phyloP scores from a whole-genome alignment of 2,329 filamentous ascomycete species.

The Uncinocarpus reesii region DNA sequence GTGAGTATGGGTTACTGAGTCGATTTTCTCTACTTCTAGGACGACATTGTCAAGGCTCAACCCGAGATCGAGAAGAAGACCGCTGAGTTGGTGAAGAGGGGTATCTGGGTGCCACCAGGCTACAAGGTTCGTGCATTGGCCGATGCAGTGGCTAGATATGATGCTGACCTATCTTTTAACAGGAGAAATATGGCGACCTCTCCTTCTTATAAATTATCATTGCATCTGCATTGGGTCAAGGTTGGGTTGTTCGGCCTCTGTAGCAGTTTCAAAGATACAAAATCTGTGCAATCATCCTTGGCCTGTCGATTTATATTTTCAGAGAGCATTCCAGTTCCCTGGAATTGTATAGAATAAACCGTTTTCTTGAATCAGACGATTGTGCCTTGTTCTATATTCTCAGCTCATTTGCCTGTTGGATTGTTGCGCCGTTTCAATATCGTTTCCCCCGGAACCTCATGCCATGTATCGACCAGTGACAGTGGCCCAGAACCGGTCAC shows the following conservation, averaged over 20 bases:
- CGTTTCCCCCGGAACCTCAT: too few species aligned
- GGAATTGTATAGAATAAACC: conserved; percentile 15
- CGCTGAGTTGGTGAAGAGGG: conserved; percentile 86
- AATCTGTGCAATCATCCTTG: background rate
- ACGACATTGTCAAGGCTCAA: conserved; percentile 86
- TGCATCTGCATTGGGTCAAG: background rate
- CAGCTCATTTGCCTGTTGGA: background rate
- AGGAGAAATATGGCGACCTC: conserved; percentile 99
- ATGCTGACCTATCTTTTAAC: conserved; percentile 18
- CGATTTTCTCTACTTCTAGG: conserved; percentile 43
- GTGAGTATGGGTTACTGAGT: conserved; percentile 7
- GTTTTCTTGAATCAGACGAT: conserved; percentile 11
- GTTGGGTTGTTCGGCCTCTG: background rate
- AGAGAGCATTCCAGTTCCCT: background rate
- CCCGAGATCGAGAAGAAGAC: conserved; percentile 98
- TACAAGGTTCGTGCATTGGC: conserved; percentile 71
- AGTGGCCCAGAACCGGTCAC: too few species aligned
- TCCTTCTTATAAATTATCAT: conserved; percentile 67
- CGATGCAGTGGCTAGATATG: background rate
- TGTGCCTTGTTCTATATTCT: conserved; percentile 4
- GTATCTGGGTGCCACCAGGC: conserved; percentile 93
- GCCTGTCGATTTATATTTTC: background rate
- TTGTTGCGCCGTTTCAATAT: background rate
- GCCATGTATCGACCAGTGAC: too few species aligned
- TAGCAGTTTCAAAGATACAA: background rate